Percentiles rank a stretch among this genome's conserved stretches.
Conservation (phyloP, 345 rosid genomes). For the Barbarea vulgaris region DNA sequence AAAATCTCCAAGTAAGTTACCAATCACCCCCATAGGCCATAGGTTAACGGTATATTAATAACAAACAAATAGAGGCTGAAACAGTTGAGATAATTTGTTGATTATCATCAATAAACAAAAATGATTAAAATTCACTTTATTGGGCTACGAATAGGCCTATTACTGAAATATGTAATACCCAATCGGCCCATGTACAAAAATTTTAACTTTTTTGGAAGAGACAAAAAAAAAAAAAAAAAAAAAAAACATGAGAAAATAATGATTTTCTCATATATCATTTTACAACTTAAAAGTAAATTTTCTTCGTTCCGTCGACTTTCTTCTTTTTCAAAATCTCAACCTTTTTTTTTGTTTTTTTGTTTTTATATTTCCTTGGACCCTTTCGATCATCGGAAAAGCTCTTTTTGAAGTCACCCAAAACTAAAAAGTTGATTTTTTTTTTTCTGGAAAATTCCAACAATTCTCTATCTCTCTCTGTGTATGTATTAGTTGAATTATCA, state of each 20-base stretch:
- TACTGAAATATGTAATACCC: no score
- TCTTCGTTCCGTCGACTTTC: constrained; percentile 6
- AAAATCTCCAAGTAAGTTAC: no score
- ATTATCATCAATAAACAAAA: no score
- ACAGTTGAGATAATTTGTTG: no score
- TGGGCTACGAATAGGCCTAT: no score
- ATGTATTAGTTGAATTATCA: background rate
- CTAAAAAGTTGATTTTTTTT: background rate
- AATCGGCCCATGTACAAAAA: no score
- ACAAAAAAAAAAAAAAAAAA: background rate
- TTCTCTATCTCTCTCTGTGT: background rate
- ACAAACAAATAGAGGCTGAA: background rate
- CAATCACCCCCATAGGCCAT: no score
- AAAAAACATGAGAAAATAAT: background rate
- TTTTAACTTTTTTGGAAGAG: background rate
- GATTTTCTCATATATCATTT: no score
- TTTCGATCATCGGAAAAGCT: constrained; percentile 44
- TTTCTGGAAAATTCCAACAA: background rate
- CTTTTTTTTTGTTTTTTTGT: no score
- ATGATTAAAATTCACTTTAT: no score
- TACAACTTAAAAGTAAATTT: no score
- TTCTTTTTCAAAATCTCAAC: constrained; percentile 12
- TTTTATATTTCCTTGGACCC: background rate
- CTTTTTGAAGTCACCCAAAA: constrained; percentile 10
- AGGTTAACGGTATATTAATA: no score